These are phyloP conservation scores for Fraxinus baroniana DNA, from an alignment of 305 asterid species.

Conservation along the genomic window DNA sequence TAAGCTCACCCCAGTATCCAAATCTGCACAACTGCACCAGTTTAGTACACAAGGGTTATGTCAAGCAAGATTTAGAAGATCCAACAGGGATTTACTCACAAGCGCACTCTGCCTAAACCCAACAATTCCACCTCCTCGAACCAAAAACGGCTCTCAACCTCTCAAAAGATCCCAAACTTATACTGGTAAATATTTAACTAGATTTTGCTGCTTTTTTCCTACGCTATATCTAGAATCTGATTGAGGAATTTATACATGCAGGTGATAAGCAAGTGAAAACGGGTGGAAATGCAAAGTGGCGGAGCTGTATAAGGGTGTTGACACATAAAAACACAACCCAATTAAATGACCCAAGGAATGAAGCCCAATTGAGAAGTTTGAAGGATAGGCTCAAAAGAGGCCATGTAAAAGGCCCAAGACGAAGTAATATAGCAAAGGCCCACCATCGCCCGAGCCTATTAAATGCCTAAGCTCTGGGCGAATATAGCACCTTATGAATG, in stretches of 20 bases:
- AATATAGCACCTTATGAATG: too few species aligned
- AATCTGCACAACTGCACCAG: slow-evolving; percentile 61
- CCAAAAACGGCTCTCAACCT: slow-evolving; percentile 9
- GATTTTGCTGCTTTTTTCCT: neutral
- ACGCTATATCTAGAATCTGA: neutral
- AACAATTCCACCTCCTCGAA: neutral
- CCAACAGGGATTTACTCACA: slow-evolving; percentile 84
- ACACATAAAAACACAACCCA: too few species aligned
- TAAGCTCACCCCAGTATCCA: slow-evolving; percentile 41
- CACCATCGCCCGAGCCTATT: too few species aligned
- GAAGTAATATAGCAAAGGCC: too few species aligned
- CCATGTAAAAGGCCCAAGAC: too few species aligned
- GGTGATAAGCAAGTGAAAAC: slow-evolving; percentile 34
- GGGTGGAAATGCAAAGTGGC: slow-evolving; percentile 31
- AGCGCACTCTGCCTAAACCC: slow-evolving; percentile 57
- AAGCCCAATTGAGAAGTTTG: too few species aligned
- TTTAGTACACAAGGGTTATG: slow-evolving; percentile 84
- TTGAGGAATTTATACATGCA: slow-evolving; percentile 21
- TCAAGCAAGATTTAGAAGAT: slow-evolving; percentile 75
- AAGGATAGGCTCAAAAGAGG: too few species aligned
- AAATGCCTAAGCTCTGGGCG: too few species aligned
- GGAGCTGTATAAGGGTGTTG: slow-evolving; percentile 78
- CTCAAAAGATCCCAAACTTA: slow-evolving; percentile 35
- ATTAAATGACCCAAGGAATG: too few species aligned
- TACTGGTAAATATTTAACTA: slow-evolving; percentile 28